A percentile compares a stretch with the other conserved stretches of the same genome.
Evolutionary conservation across 495 filamentous ascomycete species (phyloP).

Genomic region (Penicillium paxilli): DNA sequence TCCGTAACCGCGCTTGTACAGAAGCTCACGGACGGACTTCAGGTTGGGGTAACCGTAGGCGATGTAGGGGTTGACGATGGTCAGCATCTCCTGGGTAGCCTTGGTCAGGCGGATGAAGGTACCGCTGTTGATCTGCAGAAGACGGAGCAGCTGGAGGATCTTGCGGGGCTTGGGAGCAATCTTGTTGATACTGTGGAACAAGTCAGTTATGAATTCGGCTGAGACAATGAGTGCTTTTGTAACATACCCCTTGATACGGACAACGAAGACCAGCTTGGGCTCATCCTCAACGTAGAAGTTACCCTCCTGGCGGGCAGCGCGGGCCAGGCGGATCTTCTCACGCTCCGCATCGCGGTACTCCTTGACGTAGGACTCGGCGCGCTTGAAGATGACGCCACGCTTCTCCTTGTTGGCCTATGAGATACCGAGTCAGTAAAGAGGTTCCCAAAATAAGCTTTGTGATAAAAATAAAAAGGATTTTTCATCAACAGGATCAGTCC

Average conservation of each 20-base stretch:
- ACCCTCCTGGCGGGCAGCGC: conserved; percentile 86
- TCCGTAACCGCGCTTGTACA: conserved; percentile 99
- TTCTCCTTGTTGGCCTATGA: conserved; percentile 92
- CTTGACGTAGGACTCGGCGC: conserved; percentile 98
- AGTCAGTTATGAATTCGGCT: conserved; percentile 19
- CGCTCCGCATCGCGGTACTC: conserved; percentile 98
- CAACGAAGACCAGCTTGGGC: conserved; percentile 95
- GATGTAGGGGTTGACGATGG: conserved; percentile 95
- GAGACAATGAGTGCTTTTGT: background rate
- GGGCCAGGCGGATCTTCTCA: conserved; percentile 92
- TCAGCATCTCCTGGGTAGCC: conserved; percentile 97
- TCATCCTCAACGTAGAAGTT: conserved; percentile 92
- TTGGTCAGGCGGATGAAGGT: conserved; percentile 97
- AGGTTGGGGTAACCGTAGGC: conserved; percentile 99
- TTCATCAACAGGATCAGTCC: conserved; percentile 72
- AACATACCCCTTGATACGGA: conserved; percentile 96
- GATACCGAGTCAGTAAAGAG: conserved; percentile 40
- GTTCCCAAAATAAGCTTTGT: conserved; percentile 12
- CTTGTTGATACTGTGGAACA: conserved; percentile 89
- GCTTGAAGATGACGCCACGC: conserved; percentile 98
- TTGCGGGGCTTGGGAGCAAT: conserved; percentile 99
- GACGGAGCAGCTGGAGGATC: conserved; percentile 97
- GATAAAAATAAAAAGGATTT: conserved; percentile 16
- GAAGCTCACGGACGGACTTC: conserved; percentile 96
- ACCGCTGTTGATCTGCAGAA: conserved; percentile 99